phyloP scores from a whole-genome alignment of 441 rosid genomes.

The Corymbia citriodora region DNA sequence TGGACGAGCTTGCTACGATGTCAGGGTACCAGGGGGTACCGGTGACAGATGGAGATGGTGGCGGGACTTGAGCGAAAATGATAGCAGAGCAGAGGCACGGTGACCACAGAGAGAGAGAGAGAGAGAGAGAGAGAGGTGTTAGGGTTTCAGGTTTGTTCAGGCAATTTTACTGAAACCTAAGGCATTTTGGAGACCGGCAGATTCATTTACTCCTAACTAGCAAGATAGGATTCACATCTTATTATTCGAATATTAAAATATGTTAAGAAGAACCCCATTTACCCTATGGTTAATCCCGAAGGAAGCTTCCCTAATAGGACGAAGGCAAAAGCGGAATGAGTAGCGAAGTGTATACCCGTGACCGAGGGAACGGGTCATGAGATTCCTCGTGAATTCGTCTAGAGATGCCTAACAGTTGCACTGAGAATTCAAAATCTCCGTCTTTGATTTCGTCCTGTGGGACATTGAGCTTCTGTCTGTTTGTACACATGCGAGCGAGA shows the following conservation, averaged over 20 bases:
- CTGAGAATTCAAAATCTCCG: background rate
- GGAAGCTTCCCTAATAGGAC: background rate
- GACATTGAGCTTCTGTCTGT: background rate
- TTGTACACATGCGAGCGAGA: background rate
- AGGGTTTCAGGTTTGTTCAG: background rate
- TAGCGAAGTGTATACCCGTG: background rate
- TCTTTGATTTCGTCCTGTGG: background rate
- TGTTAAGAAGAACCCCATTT: background rate
- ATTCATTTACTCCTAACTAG: background rate
- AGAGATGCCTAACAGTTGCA: background rate
- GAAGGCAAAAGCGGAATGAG: background rate
- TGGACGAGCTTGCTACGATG: background rate
- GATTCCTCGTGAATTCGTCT: background rate
- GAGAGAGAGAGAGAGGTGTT: background rate
- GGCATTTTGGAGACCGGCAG: background rate
- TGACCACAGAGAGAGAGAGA: background rate
- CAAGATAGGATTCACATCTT: background rate
- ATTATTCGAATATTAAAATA: background rate
- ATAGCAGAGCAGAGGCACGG: background rate
- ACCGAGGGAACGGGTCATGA: background rate
- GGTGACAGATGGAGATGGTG: background rate
- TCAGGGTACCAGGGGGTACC: background rate
- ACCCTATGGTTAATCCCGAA: background rate
- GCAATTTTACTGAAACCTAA: background rate
- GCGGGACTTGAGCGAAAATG: background rate